Conservation (phyloP, 495 filamentous ascomycete genomes). For the Xylaria grammica region DNA sequence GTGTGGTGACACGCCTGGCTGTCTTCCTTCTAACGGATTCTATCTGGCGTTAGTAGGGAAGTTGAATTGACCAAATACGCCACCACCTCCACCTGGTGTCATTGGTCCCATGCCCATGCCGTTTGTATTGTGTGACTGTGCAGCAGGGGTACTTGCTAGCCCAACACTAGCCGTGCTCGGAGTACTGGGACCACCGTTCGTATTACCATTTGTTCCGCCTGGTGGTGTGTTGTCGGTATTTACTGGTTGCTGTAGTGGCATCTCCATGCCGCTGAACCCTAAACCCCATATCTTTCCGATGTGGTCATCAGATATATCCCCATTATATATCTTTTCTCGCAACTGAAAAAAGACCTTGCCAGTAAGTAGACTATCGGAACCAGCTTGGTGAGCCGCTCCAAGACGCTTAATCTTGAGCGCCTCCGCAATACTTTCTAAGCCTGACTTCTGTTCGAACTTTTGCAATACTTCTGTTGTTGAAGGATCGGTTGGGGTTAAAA, state of each 20-base stretch:
- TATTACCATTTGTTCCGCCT: constrained; percentile 54
- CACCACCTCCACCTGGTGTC: constrained; percentile 72
- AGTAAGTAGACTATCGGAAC: constrained; percentile 88
- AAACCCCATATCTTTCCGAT: constrained; percentile 89
- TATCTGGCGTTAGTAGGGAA: constrained; percentile 47
- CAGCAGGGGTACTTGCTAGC: constrained; percentile 63
- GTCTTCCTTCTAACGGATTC: constrained; percentile 24
- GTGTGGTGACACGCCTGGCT: constrained; percentile 2
- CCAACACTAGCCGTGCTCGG: constrained; percentile 64
- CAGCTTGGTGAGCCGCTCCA: constrained; percentile 86
- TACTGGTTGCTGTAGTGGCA: constrained; percentile 29
- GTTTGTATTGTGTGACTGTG: constrained; percentile 60
- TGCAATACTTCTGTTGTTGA: constrained; percentile 70
- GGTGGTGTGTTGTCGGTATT: constrained; percentile 42
- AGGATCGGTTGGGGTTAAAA: constrained; percentile 67
- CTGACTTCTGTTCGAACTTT: constrained; percentile 82
- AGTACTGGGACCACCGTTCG: constrained; percentile 72
- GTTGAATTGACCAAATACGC: constrained; percentile 64
- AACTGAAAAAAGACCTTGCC: constrained; percentile 92
- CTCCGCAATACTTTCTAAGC: constrained; percentile 91
- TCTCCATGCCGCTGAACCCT: constrained; percentile 61
- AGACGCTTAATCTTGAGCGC: constrained; percentile 86
- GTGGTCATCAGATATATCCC: constrained; percentile 75
- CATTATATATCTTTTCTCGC: constrained; percentile 83
- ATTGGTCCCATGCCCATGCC: constrained; percentile 62